Percentiles rank a stretch among this genome's conserved stretches.
phyloP scores from a whole-genome alignment of 345 rosid genomes.

The Stellera chamaejasme region DNA sequence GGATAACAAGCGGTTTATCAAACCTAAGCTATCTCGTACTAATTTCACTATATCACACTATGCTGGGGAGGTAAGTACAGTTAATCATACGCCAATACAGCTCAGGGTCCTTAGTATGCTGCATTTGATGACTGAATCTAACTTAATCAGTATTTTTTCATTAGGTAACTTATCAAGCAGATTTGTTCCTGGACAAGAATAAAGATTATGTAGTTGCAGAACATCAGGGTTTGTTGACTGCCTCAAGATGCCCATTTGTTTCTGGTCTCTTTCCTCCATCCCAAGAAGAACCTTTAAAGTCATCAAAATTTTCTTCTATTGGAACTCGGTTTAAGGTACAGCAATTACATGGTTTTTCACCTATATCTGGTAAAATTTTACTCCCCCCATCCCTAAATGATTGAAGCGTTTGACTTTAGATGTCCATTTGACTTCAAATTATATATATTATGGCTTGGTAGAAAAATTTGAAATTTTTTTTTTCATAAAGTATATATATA shows the following conservation, averaged over 20 bases:
- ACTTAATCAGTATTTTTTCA: conserved; percentile 10
- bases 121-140: background rate
- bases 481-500: too few relatives aligned
- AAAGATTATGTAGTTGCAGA: conserved; percentile 99
- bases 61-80: conserved; percentile 89
- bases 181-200: conserved; percentile 93
- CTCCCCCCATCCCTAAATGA: too few relatives aligned
- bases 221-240: conserved; percentile 88
- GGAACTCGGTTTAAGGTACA: conserved; percentile 96
- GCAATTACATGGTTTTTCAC: background rate
- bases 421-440: too few relatives aligned
- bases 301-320: conserved; percentile 96
- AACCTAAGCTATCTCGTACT: conserved; percentile 98
- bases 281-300: conserved; percentile 84
- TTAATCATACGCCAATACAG: conserved; percentile 2
- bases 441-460: too few relatives aligned
- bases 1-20: conserved; percentile 86
- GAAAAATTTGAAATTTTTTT: too few relatives aligned
- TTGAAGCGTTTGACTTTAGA: too few relatives aligned
- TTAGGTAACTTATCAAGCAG: conserved; percentile 90
- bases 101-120: conserved; percentile 10
- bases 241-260: conserved; percentile 72
- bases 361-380: too few relatives aligned
- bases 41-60: conserved; percentile 90
- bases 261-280: conserved; percentile 79